These are phyloP conservation scores for Dalechampia spathulata DNA, from an alignment of 441 rosid species.

Conservation along the genomic window DNA sequence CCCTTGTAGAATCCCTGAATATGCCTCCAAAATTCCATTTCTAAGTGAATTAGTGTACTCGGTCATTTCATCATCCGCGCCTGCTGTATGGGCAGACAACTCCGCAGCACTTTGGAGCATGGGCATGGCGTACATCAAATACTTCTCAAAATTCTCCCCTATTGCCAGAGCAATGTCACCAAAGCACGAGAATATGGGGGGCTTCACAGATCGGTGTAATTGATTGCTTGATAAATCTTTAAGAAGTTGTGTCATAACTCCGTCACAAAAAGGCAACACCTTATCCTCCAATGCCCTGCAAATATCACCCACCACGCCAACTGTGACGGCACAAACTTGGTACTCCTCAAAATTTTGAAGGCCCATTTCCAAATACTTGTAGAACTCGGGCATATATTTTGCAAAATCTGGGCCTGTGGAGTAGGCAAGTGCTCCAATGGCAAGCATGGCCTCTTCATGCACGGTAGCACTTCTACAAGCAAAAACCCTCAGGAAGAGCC, in stretches of 20 bases:
- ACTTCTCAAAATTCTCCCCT: conserved; percentile 50
- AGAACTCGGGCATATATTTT: conserved; percentile 50
- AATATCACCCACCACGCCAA: conserved; percentile 55
- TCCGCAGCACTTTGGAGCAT: conserved; percentile 59
- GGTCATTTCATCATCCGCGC: conserved; percentile 47
- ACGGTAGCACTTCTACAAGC: conserved; percentile 49
- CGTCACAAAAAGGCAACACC: conserved; percentile 43
- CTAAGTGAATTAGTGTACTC: conserved; percentile 51
- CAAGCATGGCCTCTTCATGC: conserved; percentile 57
- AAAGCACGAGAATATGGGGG: conserved; percentile 52
- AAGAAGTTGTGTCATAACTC: conserved; percentile 51
- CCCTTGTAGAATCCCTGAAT: conserved; percentile 59
- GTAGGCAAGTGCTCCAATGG: conserved; percentile 55
- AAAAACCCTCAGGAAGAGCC: conserved; percentile 49
- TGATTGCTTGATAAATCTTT: conserved; percentile 45
- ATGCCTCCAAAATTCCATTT: conserved; percentile 56
- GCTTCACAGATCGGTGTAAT: conserved; percentile 50
- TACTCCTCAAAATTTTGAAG: conserved; percentile 54
- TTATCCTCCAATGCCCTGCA: conserved; percentile 51
- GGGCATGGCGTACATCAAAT: conserved; percentile 51
- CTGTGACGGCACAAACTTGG: conserved; percentile 50
- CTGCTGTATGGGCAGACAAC: conserved; percentile 37
- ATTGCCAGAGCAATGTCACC: conserved; percentile 54
- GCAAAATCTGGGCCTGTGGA: conserved; percentile 45
- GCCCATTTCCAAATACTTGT: conserved; percentile 47